A percentile compares a stretch with the other conserved stretches of the same genome.
Conservation (phyloP, 108 stramenopile species). For the Chaetoceros tenuissimus region DNA sequence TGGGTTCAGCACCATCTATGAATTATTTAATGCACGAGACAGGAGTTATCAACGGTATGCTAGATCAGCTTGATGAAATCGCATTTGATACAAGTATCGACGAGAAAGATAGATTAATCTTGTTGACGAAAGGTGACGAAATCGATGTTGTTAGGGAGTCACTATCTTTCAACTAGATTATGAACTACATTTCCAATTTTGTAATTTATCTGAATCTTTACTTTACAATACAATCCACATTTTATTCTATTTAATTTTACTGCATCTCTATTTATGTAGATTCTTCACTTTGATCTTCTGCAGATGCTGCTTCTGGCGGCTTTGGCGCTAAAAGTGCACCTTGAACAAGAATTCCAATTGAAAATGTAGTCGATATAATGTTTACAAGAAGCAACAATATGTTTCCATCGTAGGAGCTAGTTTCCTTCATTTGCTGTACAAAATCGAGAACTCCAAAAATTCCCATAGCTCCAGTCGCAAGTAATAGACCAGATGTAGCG, state of each 20-base stretch:
- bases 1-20: slow-evolving; percentile 59
- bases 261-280: too few relatives aligned
- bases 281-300: not conserved
- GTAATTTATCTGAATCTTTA: too few relatives aligned
- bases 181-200: not conserved
- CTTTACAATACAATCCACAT: too few relatives aligned
- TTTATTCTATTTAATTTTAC: too few relatives aligned
- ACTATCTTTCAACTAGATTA: slow-evolving; percentile 29
- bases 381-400: slow-evolving; percentile 18
- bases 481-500: slow-evolving; percentile 4
- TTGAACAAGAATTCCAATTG: slow-evolving; percentile 22
- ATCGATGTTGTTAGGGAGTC: slow-evolving; percentile 59
- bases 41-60: slow-evolving; percentile 52
- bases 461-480: slow-evolving; percentile 9
- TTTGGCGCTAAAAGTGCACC: slow-evolving; percentile 28
- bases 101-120: slow-evolving; percentile 44
- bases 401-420: slow-evolving; percentile 22
- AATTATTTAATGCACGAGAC: slow-evolving; percentile 70
- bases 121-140: slow-evolving; percentile 41
- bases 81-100: slow-evolving; percentile 13
- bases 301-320: slow-evolving; percentile 12
- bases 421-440: slow-evolving; percentile 4
- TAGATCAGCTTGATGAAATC: slow-evolving; percentile 45
- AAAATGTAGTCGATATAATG: slow-evolving; percentile 17
- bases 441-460: slow-evolving; percentile 9